Evolutionary conservation across 225 moss, liverwort and hornwort species (phyloP).

Genomic region (Sphagnum tenellum): DNA sequence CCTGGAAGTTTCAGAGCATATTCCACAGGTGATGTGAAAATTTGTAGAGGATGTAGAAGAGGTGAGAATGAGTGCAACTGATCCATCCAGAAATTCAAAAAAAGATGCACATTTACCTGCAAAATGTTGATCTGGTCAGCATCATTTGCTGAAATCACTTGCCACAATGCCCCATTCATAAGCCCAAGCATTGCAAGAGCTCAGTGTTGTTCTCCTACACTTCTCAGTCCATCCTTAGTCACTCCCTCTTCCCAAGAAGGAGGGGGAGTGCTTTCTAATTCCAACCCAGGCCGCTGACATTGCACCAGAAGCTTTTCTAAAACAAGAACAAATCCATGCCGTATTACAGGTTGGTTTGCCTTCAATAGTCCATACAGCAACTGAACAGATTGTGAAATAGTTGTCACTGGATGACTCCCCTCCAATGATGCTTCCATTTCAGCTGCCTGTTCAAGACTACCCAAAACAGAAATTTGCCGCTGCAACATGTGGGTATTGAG

Average conservation of each 20-base stretch:
- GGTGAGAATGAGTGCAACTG: too few relatives aligned
- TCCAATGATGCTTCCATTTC: conserved; percentile 45
- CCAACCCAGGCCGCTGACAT: conserved; percentile 94
- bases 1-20: too few relatives aligned
- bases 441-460: conserved; percentile 60
- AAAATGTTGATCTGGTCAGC: conserved; percentile 87
- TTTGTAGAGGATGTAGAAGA: too few relatives aligned
- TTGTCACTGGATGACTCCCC: conserved; percentile 29
- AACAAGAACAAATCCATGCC: conserved; percentile 79
- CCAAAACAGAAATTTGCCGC: conserved; percentile 81
- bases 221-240: conserved; percentile 49
- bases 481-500: conserved; percentile 80
- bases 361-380: conserved; percentile 85
- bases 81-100: too few relatives aligned
- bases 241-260: conserved; percentile 54
- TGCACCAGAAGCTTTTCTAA: conserved; percentile 85
- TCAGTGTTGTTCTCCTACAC: conserved; percentile 72
- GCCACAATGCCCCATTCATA: conserved; percentile 97
- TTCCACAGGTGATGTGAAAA: too few relatives aligned
- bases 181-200: conserved; percentile 88
- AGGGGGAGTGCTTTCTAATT: conserved; percentile 46
- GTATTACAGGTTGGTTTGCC: conserved; percentile 75
- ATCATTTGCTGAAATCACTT: conserved; percentile 95
- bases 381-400: conserved; percentile 86
- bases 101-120: too few relatives aligned